phyloP scores from a whole-genome alignment of 2,329 filamentous ascomycete species.

The Fusarium irregulare region DNA sequence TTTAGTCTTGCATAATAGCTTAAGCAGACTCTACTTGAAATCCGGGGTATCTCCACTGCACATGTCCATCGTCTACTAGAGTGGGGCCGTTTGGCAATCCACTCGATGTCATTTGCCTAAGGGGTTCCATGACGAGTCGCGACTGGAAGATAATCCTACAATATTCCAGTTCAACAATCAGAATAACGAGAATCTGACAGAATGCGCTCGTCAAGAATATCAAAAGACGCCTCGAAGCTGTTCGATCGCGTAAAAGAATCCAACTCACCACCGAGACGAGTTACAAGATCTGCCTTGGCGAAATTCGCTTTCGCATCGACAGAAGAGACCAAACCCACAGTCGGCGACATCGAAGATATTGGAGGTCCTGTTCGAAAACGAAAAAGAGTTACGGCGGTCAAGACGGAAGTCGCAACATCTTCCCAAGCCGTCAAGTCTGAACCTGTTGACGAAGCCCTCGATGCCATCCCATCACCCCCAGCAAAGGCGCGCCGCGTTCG shows the following conservation, averaged over 20 bases:
- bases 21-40: constrained; percentile 16
- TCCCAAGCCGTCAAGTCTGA: constrained; percentile 55
- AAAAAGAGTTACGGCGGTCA: constrained; percentile 41
- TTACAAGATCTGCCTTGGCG: constrained; percentile 61
- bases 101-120: constrained; percentile 18
- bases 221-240: constrained; percentile 68
- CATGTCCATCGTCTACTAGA: constrained; percentile 5
- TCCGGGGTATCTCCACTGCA: constrained; percentile 29
- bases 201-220: constrained; percentile 70
- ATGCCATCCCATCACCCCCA: constrained; percentile 42
- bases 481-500: constrained; percentile 51
- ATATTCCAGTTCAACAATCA: neutral
- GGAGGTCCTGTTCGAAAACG: constrained; percentile 50
- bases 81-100: constrained; percentile 24
- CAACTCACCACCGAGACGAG: constrained; percentile 55
- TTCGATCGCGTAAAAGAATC: constrained; percentile 53
- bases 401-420: constrained; percentile 24
- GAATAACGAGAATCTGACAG: neutral
- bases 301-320: constrained; percentile 57
- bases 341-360: constrained; percentile 69
- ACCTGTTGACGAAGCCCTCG: constrained; percentile 44
- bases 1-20: constrained; percentile 1
- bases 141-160: neutral
- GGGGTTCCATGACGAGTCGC: constrained; percentile 23
- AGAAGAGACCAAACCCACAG: constrained; percentile 36